Percentiles rank a stretch among this genome's conserved stretches.
Evolutionary conservation across 768 basidiomycete species (phyloP).

Genomic region (Exidia glandulosa): DNA sequence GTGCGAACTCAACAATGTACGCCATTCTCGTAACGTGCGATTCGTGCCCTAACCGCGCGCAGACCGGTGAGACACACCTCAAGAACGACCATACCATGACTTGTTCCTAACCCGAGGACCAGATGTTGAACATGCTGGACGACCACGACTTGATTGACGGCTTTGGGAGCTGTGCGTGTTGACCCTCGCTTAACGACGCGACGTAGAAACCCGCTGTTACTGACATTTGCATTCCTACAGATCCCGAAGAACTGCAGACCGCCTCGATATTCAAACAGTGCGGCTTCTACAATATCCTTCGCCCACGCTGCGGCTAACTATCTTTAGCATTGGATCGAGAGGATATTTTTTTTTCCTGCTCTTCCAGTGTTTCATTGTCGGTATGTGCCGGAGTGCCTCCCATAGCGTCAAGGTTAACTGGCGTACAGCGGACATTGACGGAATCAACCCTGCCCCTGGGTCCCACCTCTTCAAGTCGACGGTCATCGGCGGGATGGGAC

Average conservation of each 20-base stretch:
- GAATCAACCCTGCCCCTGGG: slow-evolving; percentile 47
- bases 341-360: slow-evolving; percentile 90
- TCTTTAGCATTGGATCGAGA: slow-evolving; percentile 60
- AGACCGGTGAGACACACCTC: background rate
- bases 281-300: slow-evolving; percentile 12
- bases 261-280: slow-evolving; percentile 66
- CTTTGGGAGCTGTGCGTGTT: slow-evolving; percentile 64
- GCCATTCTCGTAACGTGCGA: slow-evolving; percentile 17
- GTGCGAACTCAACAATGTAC: slow-evolving; percentile 84
- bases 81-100: background rate
- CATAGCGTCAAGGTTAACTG: background rate
- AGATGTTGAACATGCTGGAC: slow-evolving; percentile 27
- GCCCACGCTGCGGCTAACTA: slow-evolving; percentile 10
- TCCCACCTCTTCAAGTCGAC: slow-evolving; percentile 58
- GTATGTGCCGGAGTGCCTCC: slow-evolving; percentile 26
- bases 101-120: background rate
- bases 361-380: slow-evolving; percentile 86
- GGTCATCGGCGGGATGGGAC: slow-evolving; percentile 65
- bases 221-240: slow-evolving; percentile 23
- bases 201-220: background rate
- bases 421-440: slow-evolving; percentile 57
- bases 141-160: slow-evolving; percentile 53
- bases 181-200: background rate
- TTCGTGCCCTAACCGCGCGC: background rate
- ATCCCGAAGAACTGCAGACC: slow-evolving; percentile 69